Conservation (phyloP, 1,139 yeast species). For the Debaryomyces coudertii region DNA sequence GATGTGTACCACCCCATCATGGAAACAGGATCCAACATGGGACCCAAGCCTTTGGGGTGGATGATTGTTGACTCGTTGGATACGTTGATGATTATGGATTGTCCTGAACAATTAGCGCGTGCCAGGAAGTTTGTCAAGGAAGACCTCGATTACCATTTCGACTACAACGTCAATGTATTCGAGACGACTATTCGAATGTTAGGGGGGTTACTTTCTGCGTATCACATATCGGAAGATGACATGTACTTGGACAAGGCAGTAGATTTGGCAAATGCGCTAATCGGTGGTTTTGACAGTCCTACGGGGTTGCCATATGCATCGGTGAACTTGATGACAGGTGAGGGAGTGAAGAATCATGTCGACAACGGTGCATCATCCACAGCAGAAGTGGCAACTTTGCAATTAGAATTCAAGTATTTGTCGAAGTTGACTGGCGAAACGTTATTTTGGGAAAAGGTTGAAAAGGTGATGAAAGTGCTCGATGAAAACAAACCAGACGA, state of each 20-base stretch:
- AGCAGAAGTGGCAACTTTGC: conserved; percentile 88
- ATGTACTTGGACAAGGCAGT: conserved; percentile 77
- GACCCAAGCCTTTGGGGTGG: conserved; percentile 89
- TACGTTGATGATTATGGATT: conserved; percentile 80
- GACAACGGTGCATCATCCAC: conserved; percentile 74
- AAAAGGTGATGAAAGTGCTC: conserved; percentile 67
- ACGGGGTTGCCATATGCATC: conserved; percentile 79
- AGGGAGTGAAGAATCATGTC: conserved; percentile 62
- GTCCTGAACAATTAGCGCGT: conserved; percentile 61
- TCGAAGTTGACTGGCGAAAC: conserved; percentile 79
- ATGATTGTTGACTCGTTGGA: conserved; percentile 89
- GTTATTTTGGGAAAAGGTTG: conserved; percentile 77
- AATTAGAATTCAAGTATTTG: conserved; percentile 84
- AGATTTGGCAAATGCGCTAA: conserved; percentile 66
- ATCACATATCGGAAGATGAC: conserved; percentile 69
- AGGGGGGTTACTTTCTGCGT: conserved; percentile 87
- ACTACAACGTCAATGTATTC: conserved; percentile 78
- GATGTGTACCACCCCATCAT: conserved; percentile 52
- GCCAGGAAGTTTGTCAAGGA: conserved; percentile 78
- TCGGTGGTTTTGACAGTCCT: conserved; percentile 66
- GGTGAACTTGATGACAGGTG: conserved; percentile 68
- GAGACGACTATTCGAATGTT: conserved; percentile 94
- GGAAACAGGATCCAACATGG: conserved; percentile 74
- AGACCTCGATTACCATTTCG: conserved; percentile 52
- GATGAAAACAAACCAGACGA: conserved; percentile 60